Conservation (phyloP, 192 early-diverging fungal species). For the Linnemannia exigua region DNA sequence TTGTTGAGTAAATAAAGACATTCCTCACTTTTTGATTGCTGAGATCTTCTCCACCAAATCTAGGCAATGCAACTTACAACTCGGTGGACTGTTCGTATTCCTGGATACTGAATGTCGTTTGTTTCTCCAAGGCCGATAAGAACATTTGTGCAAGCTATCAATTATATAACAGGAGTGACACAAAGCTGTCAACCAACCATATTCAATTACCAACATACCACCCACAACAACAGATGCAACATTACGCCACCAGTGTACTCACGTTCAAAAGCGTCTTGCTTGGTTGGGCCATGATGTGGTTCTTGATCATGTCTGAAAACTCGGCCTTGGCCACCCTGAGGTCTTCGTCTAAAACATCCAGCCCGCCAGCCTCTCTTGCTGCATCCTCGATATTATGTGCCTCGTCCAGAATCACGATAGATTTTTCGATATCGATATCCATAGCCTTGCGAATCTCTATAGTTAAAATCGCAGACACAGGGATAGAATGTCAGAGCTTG, state of each 20-base stretch:
- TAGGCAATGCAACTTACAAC: conserved; percentile 8
- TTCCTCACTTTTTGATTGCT: neutral
- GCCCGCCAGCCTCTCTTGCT: conserved; percentile 33
- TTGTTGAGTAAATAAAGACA: neutral
- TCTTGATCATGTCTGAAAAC: conserved; percentile 17
- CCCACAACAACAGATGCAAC: neutral
- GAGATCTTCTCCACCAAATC: neutral
- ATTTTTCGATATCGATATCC: conserved; percentile 65
- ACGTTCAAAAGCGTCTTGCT: conserved; percentile 17
- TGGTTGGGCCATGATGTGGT: neutral
- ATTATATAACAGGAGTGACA: neutral
- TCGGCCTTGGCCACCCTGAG: neutral
- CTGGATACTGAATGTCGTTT: conserved; percentile 19
- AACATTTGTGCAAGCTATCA: conserved; percentile 24
- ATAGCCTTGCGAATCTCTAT: conserved; percentile 62
- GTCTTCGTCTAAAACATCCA: conserved; percentile 19
- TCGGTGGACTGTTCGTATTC: conserved; percentile 34
- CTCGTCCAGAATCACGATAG: conserved; percentile 77
- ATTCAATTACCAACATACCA: neutral
- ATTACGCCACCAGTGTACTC: neutral
- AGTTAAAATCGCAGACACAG: neutral
- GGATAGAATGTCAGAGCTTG: neutral
- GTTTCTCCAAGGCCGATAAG: conserved; percentile 1
- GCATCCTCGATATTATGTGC: conserved; percentile 64
- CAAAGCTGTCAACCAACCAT: no score